Base-by-base conservation (phyloP, 2,329 filamentous ascomycete species). In the Cladosporium colombiae region DNA sequence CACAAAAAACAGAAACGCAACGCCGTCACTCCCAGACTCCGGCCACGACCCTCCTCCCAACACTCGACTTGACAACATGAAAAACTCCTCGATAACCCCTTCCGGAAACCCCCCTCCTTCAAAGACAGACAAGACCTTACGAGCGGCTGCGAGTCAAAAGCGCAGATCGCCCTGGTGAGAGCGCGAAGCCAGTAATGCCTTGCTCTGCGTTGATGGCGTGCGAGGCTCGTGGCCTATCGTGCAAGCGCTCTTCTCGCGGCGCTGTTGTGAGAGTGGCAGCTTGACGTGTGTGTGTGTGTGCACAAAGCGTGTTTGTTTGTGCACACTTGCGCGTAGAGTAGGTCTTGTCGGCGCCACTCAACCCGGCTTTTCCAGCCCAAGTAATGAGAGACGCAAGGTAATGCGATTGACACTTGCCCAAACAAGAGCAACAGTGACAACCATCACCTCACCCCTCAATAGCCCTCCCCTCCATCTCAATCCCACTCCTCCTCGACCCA, bases 401-500 rank as follows among this genome's bases (percentile, higher is more conserved):
- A 18, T 27, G 49, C 49, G 11, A 16, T 29, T 21, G 40, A 18
- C n/a, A n/a, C 33, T 21, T 35, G 23, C 56, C 56, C 56, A n/a
- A n/a, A 40, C 31, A 40, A 23, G 21, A 21, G 49, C 13, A 16
- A 52, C 16, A 52, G 4, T 2, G 2, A 21, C n/a, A 18, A 46
- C 10, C 40, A 21, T 4, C 23, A 60, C 33, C 33, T 65, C 53
- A 65, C 31, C 56, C 62, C 14, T 65, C 62, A 44, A 59, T 65
- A 29, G 46, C 56, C 44, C 56, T 53, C 8, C 55, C 46, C 40
- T 65, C 62, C 62, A 63, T 63, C 62, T 46, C 53, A n/a, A 59
- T 61, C 52, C 62, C 69, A 63, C 68, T 69, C 55, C 72, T 64
- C 62, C 72, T 65, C 31, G 68, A 67, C 11, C 74, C 74, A 3